These are phyloP conservation scores for Penicillium polonicum DNA, from an alignment of 2,329 filamentous ascomycete genomes.

Conservation along the genomic window DNA sequence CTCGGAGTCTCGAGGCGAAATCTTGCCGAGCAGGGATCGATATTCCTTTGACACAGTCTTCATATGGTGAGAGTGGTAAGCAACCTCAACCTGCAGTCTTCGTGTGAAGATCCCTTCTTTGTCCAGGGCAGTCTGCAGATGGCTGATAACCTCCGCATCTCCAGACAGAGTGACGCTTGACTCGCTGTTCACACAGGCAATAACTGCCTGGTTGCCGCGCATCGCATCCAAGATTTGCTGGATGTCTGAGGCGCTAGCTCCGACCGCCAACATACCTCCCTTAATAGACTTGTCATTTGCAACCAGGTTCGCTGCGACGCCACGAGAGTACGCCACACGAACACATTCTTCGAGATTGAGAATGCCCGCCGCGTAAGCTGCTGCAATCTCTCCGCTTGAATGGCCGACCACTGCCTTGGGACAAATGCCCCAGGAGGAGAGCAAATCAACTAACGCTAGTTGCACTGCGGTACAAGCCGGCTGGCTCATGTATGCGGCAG, in stretches of 20 bases:
- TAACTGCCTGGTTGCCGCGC: conserved; percentile 18
- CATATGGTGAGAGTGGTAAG: conserved; percentile 37
- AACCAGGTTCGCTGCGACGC: conserved; percentile 19
- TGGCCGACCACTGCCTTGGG: conserved; percentile 32
- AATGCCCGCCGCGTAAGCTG: conserved; percentile 33
- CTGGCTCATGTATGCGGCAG: conserved; percentile 31
- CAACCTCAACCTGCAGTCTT: conserved; percentile 27
- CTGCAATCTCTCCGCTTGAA: conserved; percentile 35
- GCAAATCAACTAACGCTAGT: conserved; percentile 30
- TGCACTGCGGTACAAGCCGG: conserved; percentile 34
- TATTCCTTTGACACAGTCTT: conserved; percentile 20
- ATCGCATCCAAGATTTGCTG: conserved; percentile 19
- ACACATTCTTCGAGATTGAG: conserved; percentile 22
- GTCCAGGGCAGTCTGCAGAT: conserved; percentile 14
- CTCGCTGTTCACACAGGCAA: conserved; percentile 30
- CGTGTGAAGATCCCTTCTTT: conserved; percentile 29
- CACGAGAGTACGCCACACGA: conserved; percentile 27
- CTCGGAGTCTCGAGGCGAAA: conserved; percentile 13
- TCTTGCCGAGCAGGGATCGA: conserved; percentile 19
- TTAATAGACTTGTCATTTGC: conserved; percentile 15
- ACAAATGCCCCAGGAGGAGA: conserved; percentile 27
- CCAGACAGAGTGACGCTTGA: conserved; percentile 28
- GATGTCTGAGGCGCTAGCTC: conserved; percentile 19
- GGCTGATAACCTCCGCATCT: conserved; percentile 20
- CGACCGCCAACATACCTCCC: conserved; percentile 32